These are phyloP conservation scores for Patellaria atrata DNA, from an alignment of 495 filamentous ascomycete genomes.

Conservation along the genomic window DNA sequence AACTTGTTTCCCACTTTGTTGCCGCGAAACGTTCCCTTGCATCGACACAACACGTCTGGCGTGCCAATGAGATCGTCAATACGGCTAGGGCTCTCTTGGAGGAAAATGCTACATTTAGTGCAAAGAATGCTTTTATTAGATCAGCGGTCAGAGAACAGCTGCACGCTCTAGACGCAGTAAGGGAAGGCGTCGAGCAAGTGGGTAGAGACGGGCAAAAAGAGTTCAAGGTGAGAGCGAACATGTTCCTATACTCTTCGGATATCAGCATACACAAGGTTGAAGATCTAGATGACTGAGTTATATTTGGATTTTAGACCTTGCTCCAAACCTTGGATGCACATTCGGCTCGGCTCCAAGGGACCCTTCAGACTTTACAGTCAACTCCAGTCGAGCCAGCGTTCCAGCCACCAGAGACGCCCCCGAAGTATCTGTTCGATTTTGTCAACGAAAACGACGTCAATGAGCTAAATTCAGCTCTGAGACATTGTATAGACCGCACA, in stretches of 20 bases:
- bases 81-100: conserved; percentile 61
- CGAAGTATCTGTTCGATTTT: conserved; percentile 72
- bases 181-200: conserved; percentile 40
- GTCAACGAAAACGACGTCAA: conserved; percentile 72
- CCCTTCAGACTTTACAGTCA: conserved; percentile 51
- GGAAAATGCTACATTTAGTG: conserved; percentile 60
- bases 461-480: conserved; percentile 48
- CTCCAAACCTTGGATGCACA: conserved; percentile 60
- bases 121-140: conserved; percentile 64
- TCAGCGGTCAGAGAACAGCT: conserved; percentile 60
- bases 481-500: conserved; percentile 43
- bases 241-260: not conserved
- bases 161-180: conserved; percentile 50
- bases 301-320: conserved; percentile 30
- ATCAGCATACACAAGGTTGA: conserved; percentile 1
- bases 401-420: conserved; percentile 48
- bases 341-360: conserved; percentile 54
- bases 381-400: conserved; percentile 64
- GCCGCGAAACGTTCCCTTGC: conserved; percentile 81
- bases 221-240: conserved; percentile 33
- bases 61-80: conserved; percentile 76
- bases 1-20: conserved; percentile 66
- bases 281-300: no score
- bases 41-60: conserved; percentile 70
- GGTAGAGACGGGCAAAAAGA: conserved; percentile 39